Evolutionary conservation across 495 filamentous ascomycete genomes (phyloP).

Genomic region (Trichoderma virens): DNA sequence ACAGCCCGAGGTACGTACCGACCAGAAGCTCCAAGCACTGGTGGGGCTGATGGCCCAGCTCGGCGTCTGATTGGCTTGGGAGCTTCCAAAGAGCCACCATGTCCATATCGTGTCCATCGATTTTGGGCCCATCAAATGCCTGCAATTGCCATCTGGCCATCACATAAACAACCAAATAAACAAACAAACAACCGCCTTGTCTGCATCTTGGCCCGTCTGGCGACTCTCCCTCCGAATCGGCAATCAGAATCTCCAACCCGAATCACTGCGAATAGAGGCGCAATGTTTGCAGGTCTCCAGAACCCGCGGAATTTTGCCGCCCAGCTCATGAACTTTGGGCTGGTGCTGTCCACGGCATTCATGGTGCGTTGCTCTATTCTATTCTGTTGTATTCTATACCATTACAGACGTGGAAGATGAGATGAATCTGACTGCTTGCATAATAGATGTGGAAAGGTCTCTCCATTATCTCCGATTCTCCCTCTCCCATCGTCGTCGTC

Average conservation of each 20-base stretch:
- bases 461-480: conserved; percentile 75
- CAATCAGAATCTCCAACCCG: no score
- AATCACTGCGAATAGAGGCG: not conserved
- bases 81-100: not conserved
- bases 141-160: not conserved
- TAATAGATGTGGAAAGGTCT: conserved; percentile 83
- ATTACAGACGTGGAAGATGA: not conserved
- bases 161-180: not conserved
- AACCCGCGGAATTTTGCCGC: conserved; percentile 77
- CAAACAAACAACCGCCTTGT: not conserved
- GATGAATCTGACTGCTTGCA: conserved; percentile 6
- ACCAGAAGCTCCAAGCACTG: not conserved
- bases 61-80: not conserved
- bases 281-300: conserved; percentile 65
- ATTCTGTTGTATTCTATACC: not conserved
- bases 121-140: no score
- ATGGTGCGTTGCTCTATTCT: conserved; percentile 49
- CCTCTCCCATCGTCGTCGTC: conserved; percentile 92
- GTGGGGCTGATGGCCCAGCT: not conserved
- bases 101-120: conserved; percentile 6
- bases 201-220: not conserved
- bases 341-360: conserved; percentile 90
- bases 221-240: no score
- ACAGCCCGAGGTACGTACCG: not conserved
- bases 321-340: conserved; percentile 91